Evolutionary conservation across 306 rosid genomes (phyloP).

Genomic region (Delonix regia): DNA sequence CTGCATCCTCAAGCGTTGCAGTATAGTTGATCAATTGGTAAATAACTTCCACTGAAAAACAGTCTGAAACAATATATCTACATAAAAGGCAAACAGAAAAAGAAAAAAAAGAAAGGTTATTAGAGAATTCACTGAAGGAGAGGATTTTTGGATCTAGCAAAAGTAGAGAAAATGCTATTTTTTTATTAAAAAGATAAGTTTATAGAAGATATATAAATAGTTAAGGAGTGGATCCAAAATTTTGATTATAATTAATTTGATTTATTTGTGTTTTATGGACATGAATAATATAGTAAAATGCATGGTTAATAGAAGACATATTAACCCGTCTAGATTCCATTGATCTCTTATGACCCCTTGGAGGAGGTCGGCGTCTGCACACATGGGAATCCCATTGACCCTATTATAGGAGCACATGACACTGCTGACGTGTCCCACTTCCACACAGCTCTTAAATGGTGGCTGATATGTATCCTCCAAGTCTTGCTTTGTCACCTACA

Average conservation of each 20-base stretch:
- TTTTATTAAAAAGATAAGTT: no score
- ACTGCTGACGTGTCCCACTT: slow-evolving; percentile 82
- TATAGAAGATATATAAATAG: no score
- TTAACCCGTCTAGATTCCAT: slow-evolving; percentile 84
- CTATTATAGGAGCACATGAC: slow-evolving; percentile 91
- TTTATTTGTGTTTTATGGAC: no score
- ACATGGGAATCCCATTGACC: slow-evolving; percentile 84
- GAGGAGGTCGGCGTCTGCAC: slow-evolving; percentile 85
- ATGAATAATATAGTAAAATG: no score
- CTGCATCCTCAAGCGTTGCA: slow-evolving; percentile 81
- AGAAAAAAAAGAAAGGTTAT: no score
- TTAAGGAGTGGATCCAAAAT: background rate
- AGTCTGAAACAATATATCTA: slow-evolving; percentile 84
- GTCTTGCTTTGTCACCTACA: slow-evolving; percentile 82
- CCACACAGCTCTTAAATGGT: slow-evolving; percentile 79
- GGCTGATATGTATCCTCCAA: slow-evolving; percentile 81
- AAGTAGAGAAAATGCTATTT: no score
- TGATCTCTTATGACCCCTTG: slow-evolving; percentile 67
- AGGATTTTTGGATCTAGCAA: no score
- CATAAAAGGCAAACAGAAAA: background rate
- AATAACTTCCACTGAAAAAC: slow-evolving; percentile 74
- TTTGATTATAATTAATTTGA: no score
- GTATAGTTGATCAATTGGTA: slow-evolving; percentile 57
- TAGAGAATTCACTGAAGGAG: no score
- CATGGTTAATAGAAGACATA: slow-evolving; percentile 16